Base-by-base conservation (phyloP, 164 flowering plant species). In the Cinnamomum chago region DNA sequence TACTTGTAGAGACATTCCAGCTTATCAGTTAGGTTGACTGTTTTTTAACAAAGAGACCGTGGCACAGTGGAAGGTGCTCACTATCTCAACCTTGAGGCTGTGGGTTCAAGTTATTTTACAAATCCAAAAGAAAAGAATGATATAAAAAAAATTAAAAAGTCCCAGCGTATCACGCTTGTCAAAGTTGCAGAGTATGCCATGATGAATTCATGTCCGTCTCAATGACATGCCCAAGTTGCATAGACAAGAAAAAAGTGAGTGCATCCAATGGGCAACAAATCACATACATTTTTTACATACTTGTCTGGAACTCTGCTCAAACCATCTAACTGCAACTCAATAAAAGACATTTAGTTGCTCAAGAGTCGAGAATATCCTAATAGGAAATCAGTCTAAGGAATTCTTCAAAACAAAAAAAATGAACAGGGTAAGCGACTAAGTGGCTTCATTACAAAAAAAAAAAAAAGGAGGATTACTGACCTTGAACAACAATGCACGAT, bases 401-500 rank as follows among this genome's bases (percentile, higher is more conserved):
- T 55, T 55, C n/a, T 55, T 55, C n/a, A 18, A 23, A 15, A 2
- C 35, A 4, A 30, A 24, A 64, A 64, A 23, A 64, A 23, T 64
- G 67, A 64, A 64, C 25, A 64, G 28, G 67, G 28, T 23, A 27
- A 64, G 25, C 14, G 2, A 64, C 27, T 64, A n/a, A n/a, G 28
- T 4, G 5, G 67, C 67, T 64, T 64, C 28, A 25, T 6, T 64
- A 67, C 50, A 20, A 24, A n/a, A 24, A 15, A 24, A n/a, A 24
- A 15, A 70, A 30, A 67, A 30, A 52, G 35, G 33, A 2, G 35
- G n/a, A 33, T 30, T 66, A 55, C 72, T 51, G 33, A 95, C 99
- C 97, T 93, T 95, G 80, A 91, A 95, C 66, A 95, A 73, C 80
- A 95, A 82, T 71, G 99, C 97, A 68, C 99, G 92, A 78, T 95